These are phyloP conservation scores for Aristolochia contorta DNA, from an alignment of 164 flowering plant genomes.

Conservation along the genomic window DNA sequence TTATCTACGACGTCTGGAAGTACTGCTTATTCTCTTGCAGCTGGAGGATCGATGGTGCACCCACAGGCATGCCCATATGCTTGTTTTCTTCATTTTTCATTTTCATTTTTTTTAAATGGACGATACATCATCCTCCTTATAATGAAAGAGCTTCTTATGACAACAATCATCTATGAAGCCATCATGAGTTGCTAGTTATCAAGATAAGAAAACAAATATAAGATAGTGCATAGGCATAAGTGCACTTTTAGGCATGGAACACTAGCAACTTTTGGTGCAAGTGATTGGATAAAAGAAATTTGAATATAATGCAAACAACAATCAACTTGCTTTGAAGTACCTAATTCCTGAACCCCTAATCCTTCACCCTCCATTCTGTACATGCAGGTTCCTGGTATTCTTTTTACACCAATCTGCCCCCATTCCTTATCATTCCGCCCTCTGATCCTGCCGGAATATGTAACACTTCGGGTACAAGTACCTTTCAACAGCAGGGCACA, in stretches of 20 bases:
- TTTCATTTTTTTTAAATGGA: not conserved
- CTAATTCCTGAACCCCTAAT: no score
- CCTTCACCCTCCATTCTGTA: not conserved
- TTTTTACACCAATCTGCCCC: constrained; percentile 95
- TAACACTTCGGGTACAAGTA: constrained; percentile 72
- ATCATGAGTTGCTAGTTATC: no score
- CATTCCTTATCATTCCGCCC: constrained; percentile 96
- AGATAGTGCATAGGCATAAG: no score
- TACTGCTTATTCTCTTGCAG: constrained; percentile 97
- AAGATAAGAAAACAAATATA: no score
- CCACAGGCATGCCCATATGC: constrained; percentile 61
- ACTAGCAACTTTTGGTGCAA: no score
- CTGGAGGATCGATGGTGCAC: constrained; percentile 99
- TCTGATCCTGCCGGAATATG: constrained; percentile 83
- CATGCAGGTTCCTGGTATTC: constrained; percentile 86
- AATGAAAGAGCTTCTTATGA: no score
- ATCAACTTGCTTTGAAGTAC: no score
- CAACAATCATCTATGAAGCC: no score
- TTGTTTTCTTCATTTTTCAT: not conserved
- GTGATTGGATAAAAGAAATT: no score
- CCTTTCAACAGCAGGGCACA: constrained; percentile 87
- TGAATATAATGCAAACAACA: no score
- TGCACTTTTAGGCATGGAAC: no score
- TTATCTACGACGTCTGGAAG: constrained; percentile 96
- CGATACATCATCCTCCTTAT: not conserved